Conservation (phyloP, 2,329 filamentous ascomycete species). For the Elsinoe fawcettii region DNA sequence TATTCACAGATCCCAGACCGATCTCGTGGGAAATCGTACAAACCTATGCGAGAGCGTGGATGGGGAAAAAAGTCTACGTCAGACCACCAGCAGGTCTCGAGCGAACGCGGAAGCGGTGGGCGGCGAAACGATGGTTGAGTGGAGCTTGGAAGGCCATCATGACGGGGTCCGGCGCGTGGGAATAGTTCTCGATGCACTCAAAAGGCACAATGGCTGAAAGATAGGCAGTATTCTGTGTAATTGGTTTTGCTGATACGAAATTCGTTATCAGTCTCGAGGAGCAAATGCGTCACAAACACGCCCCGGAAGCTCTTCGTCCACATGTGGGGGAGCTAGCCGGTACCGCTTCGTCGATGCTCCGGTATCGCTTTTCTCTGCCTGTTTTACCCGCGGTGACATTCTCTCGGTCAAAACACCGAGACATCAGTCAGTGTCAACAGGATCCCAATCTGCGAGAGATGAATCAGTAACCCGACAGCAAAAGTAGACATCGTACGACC, state of each 20-base stretch:
- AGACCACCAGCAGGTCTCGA: background rate
- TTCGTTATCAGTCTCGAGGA: background rate
- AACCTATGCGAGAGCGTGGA: background rate
- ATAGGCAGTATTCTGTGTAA: constrained; percentile 8
- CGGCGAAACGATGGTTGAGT: background rate
- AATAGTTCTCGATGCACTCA: background rate
- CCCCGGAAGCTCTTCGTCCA: background rate
- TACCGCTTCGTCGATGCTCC: background rate
- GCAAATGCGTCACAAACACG: background rate
- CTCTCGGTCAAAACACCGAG: too few relatives aligned
- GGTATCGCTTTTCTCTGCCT: background rate
- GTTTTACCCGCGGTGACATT: background rate
- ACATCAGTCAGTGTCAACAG: constrained; percentile 24
- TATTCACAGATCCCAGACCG: background rate
- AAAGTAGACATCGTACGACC: constrained; percentile 31
- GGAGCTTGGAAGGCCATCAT: background rate
- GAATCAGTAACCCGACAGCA: background rate
- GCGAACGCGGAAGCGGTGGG: constrained; percentile 3
- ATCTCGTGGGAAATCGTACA: background rate
- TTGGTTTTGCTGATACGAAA: constrained; percentile 12
- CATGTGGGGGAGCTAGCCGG: background rate
- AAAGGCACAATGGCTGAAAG: background rate
- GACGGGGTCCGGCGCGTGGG: background rate
- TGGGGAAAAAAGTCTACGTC: constrained; percentile 3
- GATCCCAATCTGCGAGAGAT: constrained; percentile 28